Percentiles rank a stretch among this genome's conserved stretches.
These are phyloP conservation scores for Colletotrichum tropicicola DNA, from an alignment of 2,329 filamentous ascomycete species.

Conservation along the genomic window DNA sequence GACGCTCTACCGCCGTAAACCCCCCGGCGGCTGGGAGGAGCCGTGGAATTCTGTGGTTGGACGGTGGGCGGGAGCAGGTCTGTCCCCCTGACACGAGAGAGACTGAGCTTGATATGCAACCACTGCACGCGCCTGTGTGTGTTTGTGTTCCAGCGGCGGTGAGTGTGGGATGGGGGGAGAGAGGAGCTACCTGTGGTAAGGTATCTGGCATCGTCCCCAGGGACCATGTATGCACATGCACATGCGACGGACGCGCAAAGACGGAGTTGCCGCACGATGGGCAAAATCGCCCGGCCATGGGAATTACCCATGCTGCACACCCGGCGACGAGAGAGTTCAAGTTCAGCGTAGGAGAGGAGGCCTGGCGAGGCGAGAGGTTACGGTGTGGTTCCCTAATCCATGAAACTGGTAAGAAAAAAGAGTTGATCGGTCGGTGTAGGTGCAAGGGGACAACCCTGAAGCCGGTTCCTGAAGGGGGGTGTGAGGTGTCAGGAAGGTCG, in stretches of 20 bases:
- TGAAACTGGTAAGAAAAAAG: slow-evolving; percentile 15
- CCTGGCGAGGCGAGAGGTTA: background rate
- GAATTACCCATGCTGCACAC: background rate
- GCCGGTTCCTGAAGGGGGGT: background rate
- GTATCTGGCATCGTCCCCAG: background rate
- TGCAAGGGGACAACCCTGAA: slow-evolving; percentile 22
- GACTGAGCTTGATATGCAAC: background rate
- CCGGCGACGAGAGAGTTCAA: background rate
- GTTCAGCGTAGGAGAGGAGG: background rate
- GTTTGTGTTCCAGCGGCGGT: background rate
- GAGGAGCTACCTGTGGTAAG: background rate
- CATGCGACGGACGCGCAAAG: background rate
- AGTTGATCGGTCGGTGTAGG: slow-evolving; percentile 5
- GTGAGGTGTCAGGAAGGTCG: background rate
- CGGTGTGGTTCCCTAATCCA: slow-evolving; percentile 12
- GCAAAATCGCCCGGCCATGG: slow-evolving; percentile 15
- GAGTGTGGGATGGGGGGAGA: background rate
- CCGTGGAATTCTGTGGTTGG: background rate
- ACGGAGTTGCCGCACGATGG: slow-evolving; percentile 5
- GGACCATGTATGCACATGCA: background rate
- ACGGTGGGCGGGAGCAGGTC: background rate
- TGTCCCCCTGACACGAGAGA: background rate
- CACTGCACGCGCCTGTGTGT: background rate
- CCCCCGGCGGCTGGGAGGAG: background rate
- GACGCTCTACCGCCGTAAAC: too few relatives aligned